phyloP scores from a whole-genome alignment of 305 asterid genomes.

The Fraxinus angustifolia region DNA sequence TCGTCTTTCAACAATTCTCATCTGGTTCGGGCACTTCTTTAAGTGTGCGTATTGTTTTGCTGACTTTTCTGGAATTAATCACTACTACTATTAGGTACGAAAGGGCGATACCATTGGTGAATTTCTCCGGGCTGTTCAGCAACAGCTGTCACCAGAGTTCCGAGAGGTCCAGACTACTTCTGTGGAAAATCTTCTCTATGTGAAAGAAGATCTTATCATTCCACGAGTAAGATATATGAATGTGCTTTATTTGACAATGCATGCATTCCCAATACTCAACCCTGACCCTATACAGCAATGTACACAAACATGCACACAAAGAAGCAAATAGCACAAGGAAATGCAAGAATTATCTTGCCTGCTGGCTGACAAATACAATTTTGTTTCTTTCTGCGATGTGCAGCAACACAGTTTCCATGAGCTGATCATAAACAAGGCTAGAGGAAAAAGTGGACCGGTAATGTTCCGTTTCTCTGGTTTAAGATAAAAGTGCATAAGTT shows the following conservation, averaged over 20 bases:
- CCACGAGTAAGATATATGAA: constrained; percentile 68
- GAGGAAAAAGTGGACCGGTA: constrained; percentile 99
- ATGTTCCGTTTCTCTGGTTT: constrained; percentile 29
- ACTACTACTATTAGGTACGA: constrained; percentile 51
- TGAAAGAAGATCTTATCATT: constrained; percentile 93
- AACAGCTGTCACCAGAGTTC: constrained; percentile 96
- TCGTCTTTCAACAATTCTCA: background rate
- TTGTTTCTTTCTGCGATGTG: constrained; percentile 23
- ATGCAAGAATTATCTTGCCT: constrained; percentile 2
- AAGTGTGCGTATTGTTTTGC: background rate
- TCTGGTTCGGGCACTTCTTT: background rate
- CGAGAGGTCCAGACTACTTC: constrained; percentile 92
- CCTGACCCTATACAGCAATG: background rate
- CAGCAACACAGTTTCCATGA: constrained; percentile 99
- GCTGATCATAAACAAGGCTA: constrained; percentile 93
- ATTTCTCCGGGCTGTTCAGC: constrained; percentile 92
- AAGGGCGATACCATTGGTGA: constrained; percentile 91
- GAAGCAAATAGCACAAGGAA: background rate
- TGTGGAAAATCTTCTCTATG: constrained; percentile 92
- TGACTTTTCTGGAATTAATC: background rate
- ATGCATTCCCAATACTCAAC: background rate
- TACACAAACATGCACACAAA: background rate
- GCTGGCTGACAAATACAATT: background rate
- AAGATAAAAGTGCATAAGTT: constrained; percentile 20
- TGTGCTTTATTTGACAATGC: background rate